These are phyloP conservation scores for Aspergillus asperescens DNA, from an alignment of 495 filamentous ascomycete genomes.

Conservation along the genomic window DNA sequence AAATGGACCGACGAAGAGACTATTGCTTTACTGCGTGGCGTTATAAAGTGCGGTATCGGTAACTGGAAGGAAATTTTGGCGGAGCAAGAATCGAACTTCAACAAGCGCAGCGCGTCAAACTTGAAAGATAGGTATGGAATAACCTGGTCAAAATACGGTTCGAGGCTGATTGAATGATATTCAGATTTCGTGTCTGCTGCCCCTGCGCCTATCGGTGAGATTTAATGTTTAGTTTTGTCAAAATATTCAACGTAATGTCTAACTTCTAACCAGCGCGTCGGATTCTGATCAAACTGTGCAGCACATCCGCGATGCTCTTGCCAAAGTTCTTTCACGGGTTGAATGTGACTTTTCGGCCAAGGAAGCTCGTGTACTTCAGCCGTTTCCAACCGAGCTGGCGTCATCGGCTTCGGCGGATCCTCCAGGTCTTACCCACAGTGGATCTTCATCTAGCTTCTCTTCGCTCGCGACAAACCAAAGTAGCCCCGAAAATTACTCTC, in stretches of 20 bases:
- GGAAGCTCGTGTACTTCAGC: conserved; percentile 21
- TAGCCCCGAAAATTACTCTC: conserved; percentile 5
- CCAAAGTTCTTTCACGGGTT: conserved; percentile 33
- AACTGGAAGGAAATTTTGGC: conserved; percentile 85
- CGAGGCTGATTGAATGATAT: background rate
- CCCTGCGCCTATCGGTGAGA: conserved; percentile 50
- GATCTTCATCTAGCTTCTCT: conserved; percentile 22
- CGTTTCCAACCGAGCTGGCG: conserved; percentile 12
- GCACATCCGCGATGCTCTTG: conserved; percentile 36
- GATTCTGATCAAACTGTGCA: conserved; percentile 47
- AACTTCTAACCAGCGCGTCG: conserved; percentile 24
- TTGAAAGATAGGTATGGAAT: conserved; percentile 67
- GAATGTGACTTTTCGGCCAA: conserved; percentile 28
- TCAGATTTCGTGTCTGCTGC: conserved; percentile 54
- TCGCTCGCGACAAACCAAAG: conserved; percentile 11
- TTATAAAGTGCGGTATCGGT: conserved; percentile 75
- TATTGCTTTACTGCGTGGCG: conserved; percentile 66
- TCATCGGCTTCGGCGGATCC: conserved; percentile 7
- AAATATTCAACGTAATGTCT: conserved; percentile 3
- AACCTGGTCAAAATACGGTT: background rate
- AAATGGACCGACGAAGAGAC: conserved; percentile 87
- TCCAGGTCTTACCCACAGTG: conserved; percentile 13
- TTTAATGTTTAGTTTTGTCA: background rate
- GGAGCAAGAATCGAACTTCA: conserved; percentile 67
- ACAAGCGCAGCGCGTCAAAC: conserved; percentile 69